Base-by-base conservation (phyloP, 1,284 basidiomycete genomes). In the Ganoderma resinaceum region DNA sequence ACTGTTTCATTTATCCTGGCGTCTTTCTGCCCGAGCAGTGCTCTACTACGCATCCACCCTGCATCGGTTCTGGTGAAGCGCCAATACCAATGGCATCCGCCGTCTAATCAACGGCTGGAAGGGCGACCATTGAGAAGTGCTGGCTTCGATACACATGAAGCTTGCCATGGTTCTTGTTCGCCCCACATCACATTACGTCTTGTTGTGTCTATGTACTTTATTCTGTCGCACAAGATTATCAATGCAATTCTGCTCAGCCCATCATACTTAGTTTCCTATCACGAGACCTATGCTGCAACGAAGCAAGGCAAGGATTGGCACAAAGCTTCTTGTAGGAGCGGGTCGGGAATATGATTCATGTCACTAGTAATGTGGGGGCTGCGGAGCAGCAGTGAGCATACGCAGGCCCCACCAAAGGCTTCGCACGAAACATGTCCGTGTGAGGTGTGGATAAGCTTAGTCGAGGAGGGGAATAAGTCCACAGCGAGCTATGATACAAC, bases 1-100 rank as follows among this genome's bases (percentile, higher is more conserved):
- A 14, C 49, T 2, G 14, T 52, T 52, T 29, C 26, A 14, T 43
- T 16, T 6, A 9, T 38, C 20, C 16, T 75, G 77, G 77, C 77
- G 61, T 69, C 76, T 77, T 78, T 78, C 77, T 78, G 77, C 77
- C 77, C 77, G 77, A 66, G 75, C 76, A 78, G 77, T 72, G 73
- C 72, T 73, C 46, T 69, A 75, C 46, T 69, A 75, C 69, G 70
- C 76, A 73, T 74, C 77, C 76, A 78, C 77, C 75, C 77, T 78
- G 76, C 76, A 72, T 72, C 77, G 77, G 77, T 78, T 78, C 77
- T 78, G 77, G 77, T 78, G 77, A 77, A 69, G 63, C 64, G 76
- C 77, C 77, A 75, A 78, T 23, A 77, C 55, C 31, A 68, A 76
- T 38, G 70, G 20, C 46, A 68, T 67, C 71, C 63, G 58, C 68